Base-by-base conservation (phyloP, 805 yeast species). In the Yarrowia osloensis region DNA sequence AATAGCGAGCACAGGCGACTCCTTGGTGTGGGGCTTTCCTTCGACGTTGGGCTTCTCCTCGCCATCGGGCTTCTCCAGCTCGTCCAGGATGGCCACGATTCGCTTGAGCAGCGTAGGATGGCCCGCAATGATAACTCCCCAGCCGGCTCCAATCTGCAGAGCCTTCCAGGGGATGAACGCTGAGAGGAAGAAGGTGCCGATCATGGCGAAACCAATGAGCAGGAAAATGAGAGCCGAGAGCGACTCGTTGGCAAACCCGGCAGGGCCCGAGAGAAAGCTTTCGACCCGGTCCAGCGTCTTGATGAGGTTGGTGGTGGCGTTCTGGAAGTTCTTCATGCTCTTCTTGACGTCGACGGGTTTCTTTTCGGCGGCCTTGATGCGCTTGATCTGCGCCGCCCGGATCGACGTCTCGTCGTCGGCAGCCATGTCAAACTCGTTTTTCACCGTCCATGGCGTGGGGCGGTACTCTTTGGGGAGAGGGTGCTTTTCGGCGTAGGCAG, bases 331-430 rank as follows among this genome's bases (percentile, higher is more conserved):
- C n/a, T 44, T 42, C 66, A 61, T 44, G 24, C 66, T 61, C 26
- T 61, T 61, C 33, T 61, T 61, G 11, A 61, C 66, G 19, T 61
- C 66, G 15, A 61, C 54, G n/a, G 66, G 66, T 7, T 61, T 61
- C 54, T 61, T 61, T 31, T 61, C 54, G 2, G 66, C 52, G 1
- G 39, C 44, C 42, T 61, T 61, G 42, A 61, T 29, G 1, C 54
- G 52, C 7, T 61, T 61, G n/a, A 61, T 44, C 17, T 61, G 66
- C 4, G 52, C 54, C 1, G 66, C 29, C 13, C 66, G 21, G 12
- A 61, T 61, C 42, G 40, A 17, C n/a, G 29, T 31, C 2, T 61
- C 66, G 24, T 61, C 66, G 33, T 61, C 66, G n/a, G 22, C 44
- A 31, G 52, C 54, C 66, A 21, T 15, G 19, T 61, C 42, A 31